phyloP scores from a whole-genome alignment of 306 rosid genomes.

The Trifolium fragiferum region DNA sequence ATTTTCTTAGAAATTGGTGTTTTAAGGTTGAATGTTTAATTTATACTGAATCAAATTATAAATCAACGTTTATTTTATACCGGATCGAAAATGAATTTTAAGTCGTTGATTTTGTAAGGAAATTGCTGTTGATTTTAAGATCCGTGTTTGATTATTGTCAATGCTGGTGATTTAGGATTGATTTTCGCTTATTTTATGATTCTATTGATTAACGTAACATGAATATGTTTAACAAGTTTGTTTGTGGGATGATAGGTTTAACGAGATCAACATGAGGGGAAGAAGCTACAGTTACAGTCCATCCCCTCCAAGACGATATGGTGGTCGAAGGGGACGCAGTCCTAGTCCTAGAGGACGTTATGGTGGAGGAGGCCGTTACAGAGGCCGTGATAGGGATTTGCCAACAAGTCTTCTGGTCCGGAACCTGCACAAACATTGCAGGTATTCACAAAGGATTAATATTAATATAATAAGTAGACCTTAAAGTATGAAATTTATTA shows the following conservation, averaged over 20 bases:
- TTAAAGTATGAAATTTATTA: not conserved
- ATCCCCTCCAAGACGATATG: conserved; percentile 70
- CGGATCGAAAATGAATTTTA: not conserved
- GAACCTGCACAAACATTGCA: conserved; percentile 76
- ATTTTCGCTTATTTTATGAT: not conserved
- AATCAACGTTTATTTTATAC: no score
- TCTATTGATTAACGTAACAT: not conserved
- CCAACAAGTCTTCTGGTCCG: conserved; percentile 86
- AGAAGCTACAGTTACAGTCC: conserved; percentile 88
- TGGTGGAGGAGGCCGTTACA: conserved; percentile 38
- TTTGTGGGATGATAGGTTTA: conserved; percentile 36
- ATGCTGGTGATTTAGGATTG: not conserved
- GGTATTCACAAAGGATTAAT: conserved; percentile 47
- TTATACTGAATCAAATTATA: not conserved
- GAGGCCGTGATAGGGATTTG: conserved; percentile 66
- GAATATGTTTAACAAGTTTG: not conserved
- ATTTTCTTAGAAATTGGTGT: no score
- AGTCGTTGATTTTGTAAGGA: not conserved
- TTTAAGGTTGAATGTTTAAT: no score
- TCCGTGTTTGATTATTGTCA: not conserved
- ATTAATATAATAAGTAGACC: no score
- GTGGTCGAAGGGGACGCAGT: conserved; percentile 58
- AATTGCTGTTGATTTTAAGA: not conserved
- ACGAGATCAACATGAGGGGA: conserved; percentile 63
- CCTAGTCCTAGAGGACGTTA: conserved; percentile 68